A percentile compares a stretch with the other conserved stretches of the same genome.
Conservation (phyloP, 345 rosid genomes). For the Salix arbutifolia region DNA sequence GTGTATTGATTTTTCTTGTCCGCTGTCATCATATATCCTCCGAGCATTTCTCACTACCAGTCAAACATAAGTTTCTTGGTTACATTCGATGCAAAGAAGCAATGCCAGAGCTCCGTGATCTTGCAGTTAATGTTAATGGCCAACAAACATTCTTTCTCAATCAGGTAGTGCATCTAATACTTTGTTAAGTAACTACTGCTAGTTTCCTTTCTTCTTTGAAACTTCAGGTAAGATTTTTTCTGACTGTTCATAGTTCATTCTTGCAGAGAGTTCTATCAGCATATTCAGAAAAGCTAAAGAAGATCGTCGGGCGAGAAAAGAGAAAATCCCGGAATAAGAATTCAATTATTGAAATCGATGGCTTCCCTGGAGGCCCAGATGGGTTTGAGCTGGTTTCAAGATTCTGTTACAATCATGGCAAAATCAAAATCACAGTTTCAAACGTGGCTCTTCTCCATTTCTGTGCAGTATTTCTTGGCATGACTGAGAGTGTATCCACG, state of each 20-base stretch:
- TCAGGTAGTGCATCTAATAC: slow-evolving; percentile 34
- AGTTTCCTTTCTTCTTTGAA: neutral
- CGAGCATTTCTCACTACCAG: neutral
- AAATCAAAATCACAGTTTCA: slow-evolving; percentile 42
- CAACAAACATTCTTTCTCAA: slow-evolving; percentile 50
- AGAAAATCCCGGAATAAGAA: slow-evolving; percentile 40
- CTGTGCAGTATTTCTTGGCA: slow-evolving; percentile 57
- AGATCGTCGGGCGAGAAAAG: slow-evolving; percentile 46
- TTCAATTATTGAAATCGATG: slow-evolving; percentile 32
- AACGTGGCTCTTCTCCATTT: slow-evolving; percentile 57
- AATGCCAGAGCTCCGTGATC: slow-evolving; percentile 48
- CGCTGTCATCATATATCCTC: neutral
- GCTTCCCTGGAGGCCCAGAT: slow-evolving; percentile 62
- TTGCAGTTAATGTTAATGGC: slow-evolving; percentile 44
- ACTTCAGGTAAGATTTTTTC: neutral
- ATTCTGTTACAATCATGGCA: slow-evolving; percentile 62
- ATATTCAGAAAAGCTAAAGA: slow-evolving; percentile 55
- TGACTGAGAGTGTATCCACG: slow-evolving; percentile 48
- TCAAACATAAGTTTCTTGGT: neutral
- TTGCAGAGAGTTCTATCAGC: slow-evolving; percentile 48
- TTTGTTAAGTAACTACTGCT: neutral
- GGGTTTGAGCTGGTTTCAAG: slow-evolving; percentile 67
- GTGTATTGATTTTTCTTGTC: neutral
- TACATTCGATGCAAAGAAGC: slow-evolving; percentile 6
- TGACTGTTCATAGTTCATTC: neutral